Conservation (phyloP, 2,329 filamentous ascomycete species). For the Penicillium sp. region DNA sequence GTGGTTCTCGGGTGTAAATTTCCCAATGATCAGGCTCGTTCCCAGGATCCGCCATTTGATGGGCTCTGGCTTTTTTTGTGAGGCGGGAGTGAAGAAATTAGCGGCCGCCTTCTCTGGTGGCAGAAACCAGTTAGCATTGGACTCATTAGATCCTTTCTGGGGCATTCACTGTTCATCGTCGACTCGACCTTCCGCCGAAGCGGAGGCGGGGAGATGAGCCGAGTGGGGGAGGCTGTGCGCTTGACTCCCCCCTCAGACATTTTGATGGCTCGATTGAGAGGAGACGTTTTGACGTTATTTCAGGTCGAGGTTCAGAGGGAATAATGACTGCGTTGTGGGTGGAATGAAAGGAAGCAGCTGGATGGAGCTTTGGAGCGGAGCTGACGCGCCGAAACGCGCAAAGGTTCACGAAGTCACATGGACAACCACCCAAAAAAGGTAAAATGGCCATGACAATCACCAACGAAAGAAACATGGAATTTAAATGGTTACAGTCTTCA, state of each 20-base stretch:
- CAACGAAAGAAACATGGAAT: neutral
- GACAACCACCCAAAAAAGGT: constrained; percentile 8
- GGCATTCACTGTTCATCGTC: constrained; percentile 51
- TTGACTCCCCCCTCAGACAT: constrained; percentile 35
- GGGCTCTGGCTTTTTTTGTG: constrained; percentile 76
- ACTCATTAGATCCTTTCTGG: neutral
- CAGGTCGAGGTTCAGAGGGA: neutral
- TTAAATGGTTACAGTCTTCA: neutral
- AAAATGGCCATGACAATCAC: neutral
- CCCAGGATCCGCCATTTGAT: constrained; percentile 67
- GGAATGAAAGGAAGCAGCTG: neutral
- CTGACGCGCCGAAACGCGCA: constrained; percentile 29
- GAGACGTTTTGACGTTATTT: constrained; percentile 11
- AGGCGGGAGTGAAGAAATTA: constrained; percentile 83
- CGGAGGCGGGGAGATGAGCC: constrained; percentile 57
- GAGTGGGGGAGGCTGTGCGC: constrained; percentile 34
- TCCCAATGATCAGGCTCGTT: constrained; percentile 73
- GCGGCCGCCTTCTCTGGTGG: constrained; percentile 57
- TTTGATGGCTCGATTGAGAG: constrained; percentile 15
- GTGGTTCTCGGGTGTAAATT: constrained; percentile 53
- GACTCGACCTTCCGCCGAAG: constrained; percentile 55
- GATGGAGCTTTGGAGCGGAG: constrained; percentile 1
- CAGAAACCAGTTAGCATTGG: neutral
- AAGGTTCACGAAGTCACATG: constrained; percentile 42
- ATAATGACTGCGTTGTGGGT: neutral